Evolutionary conservation across 78 protist genomes (phyloP), one percentile per base, ranked within the genome.

Genomic region (Monosiga brevicollis): DNA sequence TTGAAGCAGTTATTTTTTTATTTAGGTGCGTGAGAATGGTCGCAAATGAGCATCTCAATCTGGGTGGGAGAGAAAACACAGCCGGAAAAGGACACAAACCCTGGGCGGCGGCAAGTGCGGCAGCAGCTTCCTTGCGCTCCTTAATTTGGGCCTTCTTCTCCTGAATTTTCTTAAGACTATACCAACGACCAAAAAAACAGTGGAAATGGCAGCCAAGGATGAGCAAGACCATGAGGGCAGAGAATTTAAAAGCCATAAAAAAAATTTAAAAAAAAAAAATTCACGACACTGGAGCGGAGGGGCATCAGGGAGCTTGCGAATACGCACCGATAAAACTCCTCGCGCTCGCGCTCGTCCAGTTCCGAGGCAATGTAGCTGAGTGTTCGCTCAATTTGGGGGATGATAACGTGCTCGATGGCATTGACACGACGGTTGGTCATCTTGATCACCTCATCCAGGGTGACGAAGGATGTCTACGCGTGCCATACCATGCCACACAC

Each of bases 401-500:
- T 92, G 76, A 97, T 96, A 36, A 97, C 98, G 82, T 91, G 88
- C 90, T 98, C 99, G 72, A 98, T 88, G 25, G 99, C 99, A 73
- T 98, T 98, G 37, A 98, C 99, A 37, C 99, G 94, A 35, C 99
- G 94, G 86, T 95, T 96, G 37, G 99, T 97, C 82, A 95, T 83
- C 85, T 96, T 97, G 90, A 96, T 94, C 40, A 95, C 99, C 71
- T 89, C 94, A 75, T 97, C 98, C 74, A 97, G 93, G 38, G 96
- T 92, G 25, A 94, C 37, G 84, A 95, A 97, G 37, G 98, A 87
- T 0, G 98, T 95, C 87, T 93, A 91, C 6, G 42, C 11, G 41
- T 42, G 1, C 0, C 6, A n/a, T n/a, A n/a, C n/a, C n/a, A n/a
- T n/a, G n/a, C n/a, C n/a, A 26, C 40, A 22, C 41, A n/a, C 32